Evolutionary conservation across 2,329 filamentous ascomycete genomes (phyloP).

Genomic region (Phialemoniopsis sp.): DNA sequence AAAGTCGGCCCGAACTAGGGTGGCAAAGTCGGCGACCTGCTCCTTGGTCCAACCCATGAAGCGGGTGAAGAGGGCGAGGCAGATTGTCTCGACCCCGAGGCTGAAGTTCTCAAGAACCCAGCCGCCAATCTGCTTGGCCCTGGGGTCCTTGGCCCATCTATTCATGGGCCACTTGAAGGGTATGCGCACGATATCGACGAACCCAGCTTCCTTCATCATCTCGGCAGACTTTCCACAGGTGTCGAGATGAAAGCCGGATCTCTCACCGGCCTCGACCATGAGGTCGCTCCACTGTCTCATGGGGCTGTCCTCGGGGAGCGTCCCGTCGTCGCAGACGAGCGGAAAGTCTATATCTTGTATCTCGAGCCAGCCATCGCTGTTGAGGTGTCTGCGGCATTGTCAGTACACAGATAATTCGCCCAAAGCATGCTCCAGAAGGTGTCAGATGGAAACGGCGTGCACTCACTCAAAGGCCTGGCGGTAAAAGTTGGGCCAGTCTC

Average conservation of each 20-base stretch:
- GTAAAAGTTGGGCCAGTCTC: slow-evolving; percentile 17
- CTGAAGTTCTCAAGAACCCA: slow-evolving; percentile 24
- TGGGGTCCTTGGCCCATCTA: slow-evolving; percentile 26
- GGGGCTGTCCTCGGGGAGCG: slow-evolving; percentile 14
- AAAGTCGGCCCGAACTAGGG: slow-evolving; percentile 17
- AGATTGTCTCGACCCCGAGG: slow-evolving; percentile 26
- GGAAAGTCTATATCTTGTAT: slow-evolving; percentile 23
- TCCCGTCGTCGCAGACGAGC: slow-evolving; percentile 20
- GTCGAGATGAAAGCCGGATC: slow-evolving; percentile 18
- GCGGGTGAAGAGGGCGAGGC: slow-evolving; percentile 28
- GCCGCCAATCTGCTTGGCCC: slow-evolving; percentile 27
- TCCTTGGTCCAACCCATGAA: slow-evolving; percentile 27
- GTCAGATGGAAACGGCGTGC: background rate
- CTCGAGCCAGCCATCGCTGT: slow-evolving; percentile 16
- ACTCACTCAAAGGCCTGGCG: slow-evolving; percentile 15
- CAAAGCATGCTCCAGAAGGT: slow-evolving; percentile 13
- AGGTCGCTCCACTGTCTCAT: slow-evolving; percentile 20
- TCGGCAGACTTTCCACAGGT: slow-evolving; percentile 20
- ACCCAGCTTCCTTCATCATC: slow-evolving; percentile 23
- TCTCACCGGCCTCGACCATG: slow-evolving; percentile 21
- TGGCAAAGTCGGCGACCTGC: slow-evolving; percentile 19
- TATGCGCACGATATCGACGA: slow-evolving; percentile 22
- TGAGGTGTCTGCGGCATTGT: slow-evolving; percentile 11
- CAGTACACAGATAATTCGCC: slow-evolving; percentile 18
- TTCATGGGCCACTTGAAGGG: slow-evolving; percentile 30